Evolutionary conservation across 805 yeast genomes (phyloP), one percentile per base, ranked within the genome.

Genomic region (Wickerhamomyces canadensis): DNA sequence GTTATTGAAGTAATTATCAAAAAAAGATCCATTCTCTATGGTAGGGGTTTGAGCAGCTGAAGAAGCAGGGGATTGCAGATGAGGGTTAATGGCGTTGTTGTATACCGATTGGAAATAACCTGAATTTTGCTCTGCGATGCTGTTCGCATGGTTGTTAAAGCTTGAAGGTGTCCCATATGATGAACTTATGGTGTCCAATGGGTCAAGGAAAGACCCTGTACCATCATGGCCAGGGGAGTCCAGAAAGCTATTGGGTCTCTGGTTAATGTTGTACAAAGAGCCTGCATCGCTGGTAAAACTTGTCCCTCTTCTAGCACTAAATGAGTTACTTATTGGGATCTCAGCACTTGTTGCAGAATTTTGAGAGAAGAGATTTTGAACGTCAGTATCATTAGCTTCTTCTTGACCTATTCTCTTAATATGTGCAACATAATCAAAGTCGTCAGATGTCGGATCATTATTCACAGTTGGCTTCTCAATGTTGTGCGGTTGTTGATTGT

Each of bases 401-500:
- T 63, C 67, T 47, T 66, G 69, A 16, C 78, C 78, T 49, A 78
- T 70, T 41, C 67, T 67, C 45, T 74, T 70, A 24, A 78, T 78
- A 47, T 78, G 84, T 7, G 82, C 81, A 12, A 76, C 74, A 47
- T 78, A 78, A 52, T 78, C 80, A 44, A 78, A 78, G 33, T 76
- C 80, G 26, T 68, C 78, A 15, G 71, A 64, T 4, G 68, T 63
- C 6, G 74, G 72, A 41, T 72, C 80, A 19, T 55, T 47, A 5
- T 42, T 36, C 9, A 27, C n/a, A n/a, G 27, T 21, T 21, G 23
- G n/a, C 10, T 35, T 34, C 16, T 37, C 35, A 21, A 32, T 25
- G 23, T 41, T 21, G 11, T 25, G 12, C 16, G n/a, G 27, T 13
- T 28, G 6, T 25, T 43, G 41, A n/a, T 38, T 36, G 15, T 45